Conservation (phyloP, 371 early-diverging fungal genomes). For the Choanephora cucurbitarum region DNA sequence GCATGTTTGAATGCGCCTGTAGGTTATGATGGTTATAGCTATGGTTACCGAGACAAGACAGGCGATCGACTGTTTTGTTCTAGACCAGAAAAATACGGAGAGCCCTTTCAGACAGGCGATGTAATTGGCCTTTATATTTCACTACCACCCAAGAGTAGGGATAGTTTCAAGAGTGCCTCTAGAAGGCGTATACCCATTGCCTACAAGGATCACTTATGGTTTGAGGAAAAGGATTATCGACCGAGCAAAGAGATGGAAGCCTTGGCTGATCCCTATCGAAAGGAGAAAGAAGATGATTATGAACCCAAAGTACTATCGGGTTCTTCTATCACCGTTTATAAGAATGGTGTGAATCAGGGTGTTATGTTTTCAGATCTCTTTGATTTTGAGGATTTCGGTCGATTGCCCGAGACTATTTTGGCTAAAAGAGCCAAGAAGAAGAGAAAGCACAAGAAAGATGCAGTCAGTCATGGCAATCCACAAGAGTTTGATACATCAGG, state of each 20-base stretch:
- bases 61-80: slow-evolving; percentile 69
- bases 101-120: slow-evolving; percentile 67
- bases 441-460: slow-evolving; percentile 39
- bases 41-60: slow-evolving; percentile 68
- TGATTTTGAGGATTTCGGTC: slow-evolving; percentile 55
- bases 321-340: slow-evolving; percentile 65
- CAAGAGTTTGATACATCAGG: slow-evolving; percentile 37
- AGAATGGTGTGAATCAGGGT: slow-evolving; percentile 69
- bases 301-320: slow-evolving; percentile 33
- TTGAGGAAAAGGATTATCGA: slow-evolving; percentile 68
- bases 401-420: slow-evolving; percentile 42
- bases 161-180: slow-evolving; percentile 46
- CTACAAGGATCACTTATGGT: slow-evolving; percentile 65
- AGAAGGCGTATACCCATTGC: slow-evolving; percentile 63
- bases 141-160: slow-evolving; percentile 51
- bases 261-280: slow-evolving; percentile 41
- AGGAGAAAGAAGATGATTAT: slow-evolving; percentile 28
- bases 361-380: slow-evolving; percentile 63
- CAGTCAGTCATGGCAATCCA: slow-evolving; percentile 12
- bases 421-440: slow-evolving; percentile 40
- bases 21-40: slow-evolving; percentile 72
- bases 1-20: slow-evolving; percentile 70
- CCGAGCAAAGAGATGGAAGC: slow-evolving; percentile 61
- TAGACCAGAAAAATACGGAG: slow-evolving; percentile 56
- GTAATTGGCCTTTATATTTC: slow-evolving; percentile 69